Evolutionary conservation across 768 basidiomycete species (phyloP).

Genomic region (Pleurotus salmoneostramineus): DNA sequence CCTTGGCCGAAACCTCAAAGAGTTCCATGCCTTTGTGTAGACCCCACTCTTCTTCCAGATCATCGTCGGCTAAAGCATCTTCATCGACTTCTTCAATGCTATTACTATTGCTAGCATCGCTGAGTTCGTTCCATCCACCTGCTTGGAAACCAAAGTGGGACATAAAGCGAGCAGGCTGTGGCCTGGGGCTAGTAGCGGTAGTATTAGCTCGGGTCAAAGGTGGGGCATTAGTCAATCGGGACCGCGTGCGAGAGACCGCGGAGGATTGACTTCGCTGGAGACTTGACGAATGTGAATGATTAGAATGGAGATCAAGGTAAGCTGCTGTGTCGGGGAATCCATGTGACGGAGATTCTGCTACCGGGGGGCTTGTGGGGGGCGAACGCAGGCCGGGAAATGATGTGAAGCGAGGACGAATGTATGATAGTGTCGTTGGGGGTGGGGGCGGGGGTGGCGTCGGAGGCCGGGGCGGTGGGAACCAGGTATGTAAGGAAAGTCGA

Average conservation of each 20-base stretch:
- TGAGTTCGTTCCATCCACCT: constrained; percentile 53
- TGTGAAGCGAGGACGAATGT: constrained; percentile 76
- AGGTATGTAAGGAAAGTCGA: constrained; percentile 77
- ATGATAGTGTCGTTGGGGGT: constrained; percentile 65
- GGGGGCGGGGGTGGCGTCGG: constrained; percentile 64
- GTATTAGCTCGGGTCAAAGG: constrained; percentile 47
- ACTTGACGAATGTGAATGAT: constrained; percentile 47
- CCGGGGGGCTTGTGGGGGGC: constrained; percentile 46
- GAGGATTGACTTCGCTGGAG: constrained; percentile 49
- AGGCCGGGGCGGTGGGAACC: constrained; percentile 81
- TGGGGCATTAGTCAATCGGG: constrained; percentile 38
- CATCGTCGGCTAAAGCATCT: constrained; percentile 41
- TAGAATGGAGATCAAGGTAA: constrained; percentile 58
- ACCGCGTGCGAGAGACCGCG: constrained; percentile 41
- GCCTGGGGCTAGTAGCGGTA: constrained; percentile 32
- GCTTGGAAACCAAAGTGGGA: constrained; percentile 49
- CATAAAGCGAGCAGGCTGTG: constrained; percentile 55
- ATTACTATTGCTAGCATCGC: constrained; percentile 55
- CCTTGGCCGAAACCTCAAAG: constrained; percentile 90
- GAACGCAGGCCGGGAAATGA: constrained; percentile 67
- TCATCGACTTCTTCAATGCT: constrained; percentile 67
- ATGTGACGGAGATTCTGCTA: constrained; percentile 28
- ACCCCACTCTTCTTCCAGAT: constrained; percentile 67
- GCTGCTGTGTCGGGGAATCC: constrained; percentile 56
- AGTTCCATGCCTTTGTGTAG: constrained; percentile 81